Conservation (phyloP, 2,329 filamentous ascomycete species). For the Ilyonectria sp. region DNA sequence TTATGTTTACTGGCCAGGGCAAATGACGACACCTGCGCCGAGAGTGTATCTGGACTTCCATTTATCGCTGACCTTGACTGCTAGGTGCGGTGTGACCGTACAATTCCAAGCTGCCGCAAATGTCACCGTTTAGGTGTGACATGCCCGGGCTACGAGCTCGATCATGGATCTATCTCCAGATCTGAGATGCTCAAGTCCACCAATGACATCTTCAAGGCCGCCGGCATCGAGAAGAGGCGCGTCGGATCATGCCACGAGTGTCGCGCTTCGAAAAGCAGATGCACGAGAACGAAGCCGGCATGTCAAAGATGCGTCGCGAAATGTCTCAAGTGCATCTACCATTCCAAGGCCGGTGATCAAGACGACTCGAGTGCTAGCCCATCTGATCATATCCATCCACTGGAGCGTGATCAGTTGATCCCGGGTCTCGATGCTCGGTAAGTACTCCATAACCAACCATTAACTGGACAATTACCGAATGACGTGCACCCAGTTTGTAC, state of each 20-base stretch:
- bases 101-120: slow-evolving; percentile 32
- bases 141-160: slow-evolving; percentile 43
- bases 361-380: neutral
- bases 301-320: slow-evolving; percentile 47
- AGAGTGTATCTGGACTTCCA: neutral
- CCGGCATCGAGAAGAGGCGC: slow-evolving; percentile 48
- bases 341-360: neutral
- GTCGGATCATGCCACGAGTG: slow-evolving; percentile 50
- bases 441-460: no score
- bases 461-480: no score
- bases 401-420: no score
- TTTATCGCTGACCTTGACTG: neutral
- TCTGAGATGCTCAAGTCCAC: slow-evolving; percentile 43
- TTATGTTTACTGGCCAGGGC: neutral
- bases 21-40: neutral
- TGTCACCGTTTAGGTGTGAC: slow-evolving; percentile 42
- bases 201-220: slow-evolving; percentile 46
- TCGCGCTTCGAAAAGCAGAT: slow-evolving; percentile 46
- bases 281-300: slow-evolving; percentile 45
- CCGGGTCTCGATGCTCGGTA: no score
- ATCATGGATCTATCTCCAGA: slow-evolving; percentile 37
- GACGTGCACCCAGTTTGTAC: neutral
- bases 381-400: neutral
- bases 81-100: slow-evolving; percentile 15
- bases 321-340: slow-evolving; percentile 20